Evolutionary conservation across 2,329 filamentous ascomycete species (phyloP), one percentile per base, ranked within the genome.

Genomic region (Microcera coccophila): DNA sequence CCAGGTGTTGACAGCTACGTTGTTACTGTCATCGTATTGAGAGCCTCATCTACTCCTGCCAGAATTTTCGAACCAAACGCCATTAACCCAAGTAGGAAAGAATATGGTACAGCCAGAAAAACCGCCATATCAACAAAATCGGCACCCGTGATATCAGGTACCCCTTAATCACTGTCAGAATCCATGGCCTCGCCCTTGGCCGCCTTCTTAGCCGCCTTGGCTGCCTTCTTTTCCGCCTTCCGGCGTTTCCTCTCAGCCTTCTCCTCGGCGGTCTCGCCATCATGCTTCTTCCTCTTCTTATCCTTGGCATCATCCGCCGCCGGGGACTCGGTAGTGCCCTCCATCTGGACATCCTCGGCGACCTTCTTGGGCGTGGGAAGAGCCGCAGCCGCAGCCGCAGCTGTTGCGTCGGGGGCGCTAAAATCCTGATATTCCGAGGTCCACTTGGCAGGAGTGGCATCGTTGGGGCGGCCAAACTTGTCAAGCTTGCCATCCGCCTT

Each of bases 401-500:
- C 66, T 16, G 65, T 68, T 36, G 68, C 70, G 39, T 71, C 66
- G 14, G 76, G 72, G 31, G 78, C 77, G 61, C 78, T 83, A 73
- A 83, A 95, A 73, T 97, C 93, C 71, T 90, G 91, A 79, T 98
- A 98, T 55, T 87, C 86, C 28, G 79, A 72, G 57, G 87, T 90
- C 93, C 93, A 98, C 71, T 93, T 88, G 59, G 90, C 82, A 19
- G 93, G 93, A 4, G 93, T 98, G 52, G 84, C 82, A 67, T 96
- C 91, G 69, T 97, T 98, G 59, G 87, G 70, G 45, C 90, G 85
- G 55, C 93, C 93, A 60, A 82, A 97, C 84, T 98, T 98, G 76
- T 98, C 93, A 47, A 98, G 85, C 74, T 96, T 95, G 69, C 93
- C 93, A 57, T 89, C 87, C 40, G 90, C 88, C 82, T 97, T 97